Conservation (phyloP, 306 rosid species). For the Cucurbita maxima region DNA sequence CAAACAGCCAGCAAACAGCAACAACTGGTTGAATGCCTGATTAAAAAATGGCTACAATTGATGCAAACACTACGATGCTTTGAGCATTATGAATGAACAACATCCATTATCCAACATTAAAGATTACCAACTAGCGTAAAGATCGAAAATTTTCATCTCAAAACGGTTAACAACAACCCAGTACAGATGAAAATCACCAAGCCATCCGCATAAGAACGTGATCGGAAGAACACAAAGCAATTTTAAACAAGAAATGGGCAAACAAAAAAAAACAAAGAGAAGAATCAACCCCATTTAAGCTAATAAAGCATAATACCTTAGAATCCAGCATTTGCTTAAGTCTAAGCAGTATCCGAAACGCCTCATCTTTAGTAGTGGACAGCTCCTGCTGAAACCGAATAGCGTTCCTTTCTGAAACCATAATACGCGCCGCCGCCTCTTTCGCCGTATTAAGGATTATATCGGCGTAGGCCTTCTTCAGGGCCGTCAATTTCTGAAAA, state of each 20-base stretch:
- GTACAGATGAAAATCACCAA: background rate
- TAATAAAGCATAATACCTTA: slow-evolving; percentile 25
- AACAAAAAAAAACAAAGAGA: background rate
- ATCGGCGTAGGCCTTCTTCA: slow-evolving; percentile 80
- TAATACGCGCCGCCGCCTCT: slow-evolving; percentile 67
- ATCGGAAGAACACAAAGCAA: background rate
- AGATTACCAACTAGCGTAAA: background rate
- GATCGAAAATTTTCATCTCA: background rate
- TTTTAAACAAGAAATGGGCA: background rate
- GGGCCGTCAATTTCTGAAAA: slow-evolving; percentile 60
- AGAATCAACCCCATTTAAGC: slow-evolving; percentile 10
- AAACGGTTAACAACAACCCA: background rate
- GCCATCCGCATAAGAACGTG: background rate
- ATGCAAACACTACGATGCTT: background rate
- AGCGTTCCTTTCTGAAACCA: slow-evolving; percentile 59
- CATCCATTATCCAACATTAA: background rate
- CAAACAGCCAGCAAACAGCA: background rate
- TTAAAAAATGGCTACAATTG: background rate
- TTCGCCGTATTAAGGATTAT: slow-evolving; percentile 68
- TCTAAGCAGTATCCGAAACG: slow-evolving; percentile 58
- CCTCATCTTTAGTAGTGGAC: slow-evolving; percentile 39
- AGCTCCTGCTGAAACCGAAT: slow-evolving; percentile 44
- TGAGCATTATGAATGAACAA: background rate
- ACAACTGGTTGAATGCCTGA: background rate
- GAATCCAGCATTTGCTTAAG: slow-evolving; percentile 67